phyloP scores from a whole-genome alignment of 2,329 filamentous ascomycete genomes.

The Diaporthe sp. region DNA sequence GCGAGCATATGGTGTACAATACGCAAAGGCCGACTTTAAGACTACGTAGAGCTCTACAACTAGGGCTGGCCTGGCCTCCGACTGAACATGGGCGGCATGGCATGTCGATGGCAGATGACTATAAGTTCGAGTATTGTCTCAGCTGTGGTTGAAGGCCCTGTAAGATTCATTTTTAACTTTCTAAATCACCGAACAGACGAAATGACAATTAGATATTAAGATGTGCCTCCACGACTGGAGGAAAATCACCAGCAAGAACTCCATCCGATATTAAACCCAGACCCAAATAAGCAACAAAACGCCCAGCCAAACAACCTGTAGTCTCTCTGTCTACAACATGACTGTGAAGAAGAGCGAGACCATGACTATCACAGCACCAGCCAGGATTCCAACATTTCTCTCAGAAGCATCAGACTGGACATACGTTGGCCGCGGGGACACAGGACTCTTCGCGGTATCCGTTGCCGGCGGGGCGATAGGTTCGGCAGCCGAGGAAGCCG shows the following conservation, averaged over 20 bases:
- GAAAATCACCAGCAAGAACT: not conserved
- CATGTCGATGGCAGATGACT: too few relatives aligned
- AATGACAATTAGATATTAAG: not conserved
- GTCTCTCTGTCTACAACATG: not conserved
- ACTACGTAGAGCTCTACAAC: too few relatives aligned
- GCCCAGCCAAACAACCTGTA: too few relatives aligned
- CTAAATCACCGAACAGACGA: not conserved
- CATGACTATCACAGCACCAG: conserved; percentile 3
- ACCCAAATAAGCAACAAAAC: not conserved
- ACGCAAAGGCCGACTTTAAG: too few relatives aligned
- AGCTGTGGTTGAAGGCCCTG: not conserved
- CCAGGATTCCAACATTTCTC: conserved; percentile 1
- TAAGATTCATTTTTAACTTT: too few relatives aligned
- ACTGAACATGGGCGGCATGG: too few relatives aligned
- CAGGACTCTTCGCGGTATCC: not conserved
- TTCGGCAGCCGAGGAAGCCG: not conserved
- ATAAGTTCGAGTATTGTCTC: too few relatives aligned
- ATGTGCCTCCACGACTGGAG: not conserved
- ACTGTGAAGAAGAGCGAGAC: conserved; percentile 17
- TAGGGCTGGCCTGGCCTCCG: too few relatives aligned
- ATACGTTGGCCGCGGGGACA: not conserved
- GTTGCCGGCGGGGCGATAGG: not conserved
- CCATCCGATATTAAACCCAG: not conserved
- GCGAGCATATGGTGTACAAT: too few relatives aligned
- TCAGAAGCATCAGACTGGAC: conserved; percentile 12